Base-by-base conservation (phyloP, 805 yeast species). In the Candida patagonica region DNA sequence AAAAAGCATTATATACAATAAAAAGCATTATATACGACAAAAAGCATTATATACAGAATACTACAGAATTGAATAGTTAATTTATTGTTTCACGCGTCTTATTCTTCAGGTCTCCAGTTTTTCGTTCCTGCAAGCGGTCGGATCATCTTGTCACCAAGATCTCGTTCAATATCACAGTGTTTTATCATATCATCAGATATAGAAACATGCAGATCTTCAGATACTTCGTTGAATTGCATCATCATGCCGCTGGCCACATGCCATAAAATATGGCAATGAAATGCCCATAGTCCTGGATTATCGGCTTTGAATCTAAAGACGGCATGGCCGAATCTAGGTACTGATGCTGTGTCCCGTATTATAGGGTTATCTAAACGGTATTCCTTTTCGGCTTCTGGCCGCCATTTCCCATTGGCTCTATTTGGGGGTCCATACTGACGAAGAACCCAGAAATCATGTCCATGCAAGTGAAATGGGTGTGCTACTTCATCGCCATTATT, bases 201-300 rank as follows among this genome's bases (percentile, higher is more conserved):
- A 1, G 49, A 40, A 39, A 67, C 42, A 7, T 22, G 10, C 19
- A 39, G 40, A 68, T 25, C 31, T 26, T 48, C 48, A 39, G 20
- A 55, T 40, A 43, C 67, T 58, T 49, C 44, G 10, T 46, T 42
- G 29, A 60, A 49, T 22, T 54, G 54, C 54, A 59, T 49, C 42
- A 50, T 36, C 54, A 87, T 70, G 50, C 96, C 96, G 62, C 86
- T 94, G 51, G 77, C 71, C 62, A 85, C 71, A 65, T 88, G 96
- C 96, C 96, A 87, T 57, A 85, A 89, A 53, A 86, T 78, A 59
- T 86, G 96, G 27, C 96, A 87, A 58, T 87, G 96, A 77, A 87
- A 82, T 45, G 81, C 74, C 96, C 96, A 88, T 20, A 86, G 78
- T 42, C 96, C 96, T 2, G 96, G 95, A 53, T 88, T 87, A 53